phyloP scores from a whole-genome alignment of 495 filamentous ascomycete species.

The Penicillium lividum region DNA sequence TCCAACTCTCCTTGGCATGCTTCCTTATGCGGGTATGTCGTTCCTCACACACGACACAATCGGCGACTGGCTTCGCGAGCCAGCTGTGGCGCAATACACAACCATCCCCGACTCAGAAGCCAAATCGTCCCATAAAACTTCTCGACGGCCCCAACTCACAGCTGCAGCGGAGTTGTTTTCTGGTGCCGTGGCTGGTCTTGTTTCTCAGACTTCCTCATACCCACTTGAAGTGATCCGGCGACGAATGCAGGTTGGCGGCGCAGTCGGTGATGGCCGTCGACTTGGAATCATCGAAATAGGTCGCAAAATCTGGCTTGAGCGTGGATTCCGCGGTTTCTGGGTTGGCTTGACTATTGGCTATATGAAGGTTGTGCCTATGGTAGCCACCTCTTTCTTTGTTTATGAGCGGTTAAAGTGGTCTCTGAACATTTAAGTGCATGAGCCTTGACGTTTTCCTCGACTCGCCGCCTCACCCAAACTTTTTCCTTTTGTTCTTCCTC shows the following conservation, averaged over 20 bases:
- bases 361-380: constrained; percentile 90
- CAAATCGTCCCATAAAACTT: constrained; percentile 24
- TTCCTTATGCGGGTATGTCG: constrained; percentile 96
- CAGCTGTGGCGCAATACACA: constrained; percentile 66
- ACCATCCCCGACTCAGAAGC: constrained; percentile 49
- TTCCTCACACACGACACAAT: constrained; percentile 92
- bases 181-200: constrained; percentile 80
- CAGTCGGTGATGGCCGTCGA: constrained; percentile 82
- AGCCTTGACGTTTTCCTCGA: background rate
- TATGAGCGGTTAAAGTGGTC: constrained; percentile 81
- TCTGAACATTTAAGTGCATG: constrained; percentile 62
- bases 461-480: background rate
- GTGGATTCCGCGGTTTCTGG: constrained; percentile 81
- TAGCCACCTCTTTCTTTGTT: constrained; percentile 71
- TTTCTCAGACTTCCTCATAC: constrained; percentile 89
- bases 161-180: constrained; percentile 75
- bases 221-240: constrained; percentile 89
- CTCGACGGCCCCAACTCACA: constrained; percentile 53
- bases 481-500: constrained; percentile 4
- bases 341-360: constrained; percentile 95
- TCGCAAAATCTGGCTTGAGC: constrained; percentile 68
- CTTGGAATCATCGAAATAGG: constrained; percentile 79
- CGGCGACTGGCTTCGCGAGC: constrained; percentile 75
- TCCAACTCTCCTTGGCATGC: constrained; percentile 86
- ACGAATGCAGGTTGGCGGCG: constrained; percentile 94